phyloP scores from a whole-genome alignment of 192 early-diverging fungal species.

The Coemansia sp. region DNA sequence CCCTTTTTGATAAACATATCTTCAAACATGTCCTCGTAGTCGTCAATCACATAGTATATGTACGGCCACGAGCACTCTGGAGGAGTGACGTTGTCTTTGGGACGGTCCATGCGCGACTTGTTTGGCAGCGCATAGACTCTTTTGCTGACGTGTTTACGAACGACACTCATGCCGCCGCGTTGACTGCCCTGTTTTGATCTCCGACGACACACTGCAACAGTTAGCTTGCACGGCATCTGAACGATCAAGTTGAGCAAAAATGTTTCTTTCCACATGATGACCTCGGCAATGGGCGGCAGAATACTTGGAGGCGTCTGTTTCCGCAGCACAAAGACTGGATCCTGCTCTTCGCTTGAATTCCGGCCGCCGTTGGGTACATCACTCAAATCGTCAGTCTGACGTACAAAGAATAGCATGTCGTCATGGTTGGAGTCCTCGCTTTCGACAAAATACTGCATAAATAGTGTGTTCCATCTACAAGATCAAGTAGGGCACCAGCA shows the following conservation, averaged over 20 bases:
- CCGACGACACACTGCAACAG: conserved; percentile 81
- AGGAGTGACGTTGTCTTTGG: conserved; percentile 69
- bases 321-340: conserved; percentile 83
- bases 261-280: conserved; percentile 88
- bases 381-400: conserved; percentile 38
- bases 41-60: conserved; percentile 91
- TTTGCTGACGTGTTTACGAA: conserved; percentile 66
- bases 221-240: conserved; percentile 87
- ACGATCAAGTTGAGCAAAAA: conserved; percentile 90
- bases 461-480: conserved; percentile 52
- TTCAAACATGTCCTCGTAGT: conserved; percentile 87
- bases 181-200: conserved; percentile 53
- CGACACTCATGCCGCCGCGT: conserved; percentile 67
- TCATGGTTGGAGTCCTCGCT: conserved; percentile 66
- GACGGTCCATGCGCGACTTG: conserved; percentile 86
- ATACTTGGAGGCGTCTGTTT: conserved; percentile 59
- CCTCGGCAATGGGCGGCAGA: conserved; percentile 65
- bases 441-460: conserved; percentile 68
- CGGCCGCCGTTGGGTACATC: conserved; percentile 13
- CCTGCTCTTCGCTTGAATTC: conserved; percentile 34
- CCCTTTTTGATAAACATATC: conserved; percentile 80
- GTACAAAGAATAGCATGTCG: conserved; percentile 87
- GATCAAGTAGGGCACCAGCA: not conserved
- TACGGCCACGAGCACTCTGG: conserved; percentile 89
- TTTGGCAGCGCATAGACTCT: conserved; percentile 84